Conservation (phyloP, 371 early-diverging fungal genomes). For the Mucor saturninus region DNA sequence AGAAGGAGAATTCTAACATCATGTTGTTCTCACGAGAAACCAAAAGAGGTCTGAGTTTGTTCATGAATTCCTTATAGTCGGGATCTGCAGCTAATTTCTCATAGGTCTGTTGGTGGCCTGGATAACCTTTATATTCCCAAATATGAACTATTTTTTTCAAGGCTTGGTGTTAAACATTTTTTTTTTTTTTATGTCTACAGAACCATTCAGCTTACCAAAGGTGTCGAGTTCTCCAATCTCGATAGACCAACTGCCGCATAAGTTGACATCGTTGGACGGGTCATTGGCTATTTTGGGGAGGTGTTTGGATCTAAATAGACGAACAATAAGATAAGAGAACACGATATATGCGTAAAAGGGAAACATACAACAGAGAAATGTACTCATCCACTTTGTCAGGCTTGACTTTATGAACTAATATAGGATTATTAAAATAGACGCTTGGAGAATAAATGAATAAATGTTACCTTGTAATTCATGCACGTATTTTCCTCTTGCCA, state of each 20-base stretch:
- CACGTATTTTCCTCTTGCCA: slow-evolving; percentile 88
- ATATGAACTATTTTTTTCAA: slow-evolving; percentile 68
- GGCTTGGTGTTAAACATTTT: background rate
- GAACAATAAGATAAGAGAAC: background rate
- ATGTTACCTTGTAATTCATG: slow-evolving; percentile 77
- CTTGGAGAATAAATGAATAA: too few relatives aligned
- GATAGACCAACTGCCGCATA: slow-evolving; percentile 89
- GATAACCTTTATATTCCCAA: slow-evolving; percentile 94
- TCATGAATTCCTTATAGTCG: slow-evolving; percentile 53
- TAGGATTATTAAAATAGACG: background rate
- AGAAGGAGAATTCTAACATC: slow-evolving; percentile 92
- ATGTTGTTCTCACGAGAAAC: slow-evolving; percentile 79
- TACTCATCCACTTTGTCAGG: slow-evolving; percentile 90
- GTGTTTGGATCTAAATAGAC: slow-evolving; percentile 50
- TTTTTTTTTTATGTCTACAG: background rate
- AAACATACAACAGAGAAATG: slow-evolving; percentile 64
- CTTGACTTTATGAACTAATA: slow-evolving; percentile 76
- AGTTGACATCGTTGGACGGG: slow-evolving; percentile 72
- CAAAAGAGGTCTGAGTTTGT: slow-evolving; percentile 71
- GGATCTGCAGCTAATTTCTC: slow-evolving; percentile 56
- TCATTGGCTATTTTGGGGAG: slow-evolving; percentile 80
- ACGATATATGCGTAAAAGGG: slow-evolving; percentile 26
- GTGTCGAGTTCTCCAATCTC: slow-evolving; percentile 89
- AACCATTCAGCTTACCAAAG: slow-evolving; percentile 57
- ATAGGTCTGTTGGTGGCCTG: slow-evolving; percentile 71